phyloP scores from a whole-genome alignment of 371 early-diverging fungal genomes.

The Nematocida homosporus region DNA sequence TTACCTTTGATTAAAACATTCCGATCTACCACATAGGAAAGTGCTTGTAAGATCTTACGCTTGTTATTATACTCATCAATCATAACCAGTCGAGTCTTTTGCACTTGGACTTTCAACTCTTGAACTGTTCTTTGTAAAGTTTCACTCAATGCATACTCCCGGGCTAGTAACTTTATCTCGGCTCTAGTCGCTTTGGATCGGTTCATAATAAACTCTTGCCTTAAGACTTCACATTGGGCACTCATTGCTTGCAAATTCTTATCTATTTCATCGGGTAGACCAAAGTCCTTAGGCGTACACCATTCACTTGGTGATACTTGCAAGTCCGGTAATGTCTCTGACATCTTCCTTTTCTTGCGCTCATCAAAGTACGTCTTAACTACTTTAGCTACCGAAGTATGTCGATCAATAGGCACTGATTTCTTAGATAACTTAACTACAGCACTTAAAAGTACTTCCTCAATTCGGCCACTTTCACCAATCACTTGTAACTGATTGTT shows the following conservation, averaged over 20 bases:
- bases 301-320: background rate
- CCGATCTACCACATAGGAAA: slow-evolving; percentile 64
- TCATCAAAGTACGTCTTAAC: background rate
- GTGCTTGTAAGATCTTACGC: slow-evolving; percentile 63
- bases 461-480: background rate
- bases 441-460: background rate
- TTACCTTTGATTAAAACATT: slow-evolving; percentile 81
- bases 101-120: slow-evolving; percentile 49
- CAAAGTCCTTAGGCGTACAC: background rate
- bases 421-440: background rate
- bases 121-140: slow-evolving; percentile 28
- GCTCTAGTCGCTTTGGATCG: background rate
- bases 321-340: background rate
- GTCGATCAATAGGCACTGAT: background rate
- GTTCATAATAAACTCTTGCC: background rate
- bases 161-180: background rate
- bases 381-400: background rate
- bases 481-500: background rate
- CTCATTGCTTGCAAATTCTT: slow-evolving; percentile 37
- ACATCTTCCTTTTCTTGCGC: background rate
- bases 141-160: background rate
- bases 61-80: slow-evolving; percentile 68
- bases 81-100: slow-evolving; percentile 60
- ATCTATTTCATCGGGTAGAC: slow-evolving; percentile 20
- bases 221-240: background rate